Percentiles rank a stretch among this genome's conserved stretches.
These are phyloP conservation scores for Naegleria lovaniensis DNA, from an alignment of 208 protist species.

Conservation along the genomic window DNA sequence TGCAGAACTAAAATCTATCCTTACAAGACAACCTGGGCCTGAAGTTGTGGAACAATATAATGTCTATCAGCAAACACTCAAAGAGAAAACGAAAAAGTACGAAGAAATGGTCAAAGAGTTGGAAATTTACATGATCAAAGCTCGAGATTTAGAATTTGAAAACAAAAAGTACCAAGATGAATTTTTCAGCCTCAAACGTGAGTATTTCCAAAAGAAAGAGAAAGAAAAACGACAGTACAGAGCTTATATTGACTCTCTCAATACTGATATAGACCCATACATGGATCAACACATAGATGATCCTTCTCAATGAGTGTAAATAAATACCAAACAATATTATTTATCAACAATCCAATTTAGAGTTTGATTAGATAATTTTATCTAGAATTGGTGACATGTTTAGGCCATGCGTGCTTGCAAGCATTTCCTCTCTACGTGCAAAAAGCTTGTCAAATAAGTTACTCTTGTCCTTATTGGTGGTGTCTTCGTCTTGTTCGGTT, in stretches of 20 bases:
- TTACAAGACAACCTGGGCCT: conserved; percentile 83
- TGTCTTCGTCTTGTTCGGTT: background rate
- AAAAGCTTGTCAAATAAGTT: background rate
- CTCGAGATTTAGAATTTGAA: background rate
- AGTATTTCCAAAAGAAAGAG: background rate
- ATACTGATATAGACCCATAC: background rate
- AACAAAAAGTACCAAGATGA: background rate
- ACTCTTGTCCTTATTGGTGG: background rate
- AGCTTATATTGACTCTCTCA: background rate
- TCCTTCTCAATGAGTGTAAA: no score
- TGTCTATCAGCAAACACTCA: background rate
- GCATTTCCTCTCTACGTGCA: background rate
- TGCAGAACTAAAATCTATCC: conserved; percentile 79
- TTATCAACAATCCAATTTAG: no score
- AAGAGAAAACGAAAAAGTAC: background rate
- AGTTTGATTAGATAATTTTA: no score
- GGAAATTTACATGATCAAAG: background rate
- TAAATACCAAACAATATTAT: no score
- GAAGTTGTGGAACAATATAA: conserved; percentile 55
- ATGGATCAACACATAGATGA: background rate
- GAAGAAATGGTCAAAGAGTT: background rate
- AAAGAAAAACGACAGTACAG: background rate
- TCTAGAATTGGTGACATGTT: no score
- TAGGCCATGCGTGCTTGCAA: no score
- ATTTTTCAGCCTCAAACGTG: background rate